Conservation (phyloP, 2,329 filamentous ascomycete species). For the Aspergillus fijiensis region DNA sequence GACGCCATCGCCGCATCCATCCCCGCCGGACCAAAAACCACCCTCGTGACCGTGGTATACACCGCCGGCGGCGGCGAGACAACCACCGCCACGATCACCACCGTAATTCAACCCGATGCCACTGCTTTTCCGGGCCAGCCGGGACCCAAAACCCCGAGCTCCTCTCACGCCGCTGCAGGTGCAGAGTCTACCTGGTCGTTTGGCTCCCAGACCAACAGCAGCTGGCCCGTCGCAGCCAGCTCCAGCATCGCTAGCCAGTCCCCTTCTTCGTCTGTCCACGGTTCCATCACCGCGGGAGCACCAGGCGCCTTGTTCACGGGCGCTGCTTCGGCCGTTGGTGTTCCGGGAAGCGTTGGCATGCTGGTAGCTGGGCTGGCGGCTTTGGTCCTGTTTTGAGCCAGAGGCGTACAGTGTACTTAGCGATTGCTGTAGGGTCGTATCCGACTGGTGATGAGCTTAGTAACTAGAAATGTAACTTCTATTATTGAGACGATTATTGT, state of each 20-base stretch:
- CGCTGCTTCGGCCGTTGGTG: background rate
- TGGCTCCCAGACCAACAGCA: background rate
- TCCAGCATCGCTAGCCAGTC: background rate
- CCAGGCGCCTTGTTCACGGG: background rate
- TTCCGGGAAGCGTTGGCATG: background rate
- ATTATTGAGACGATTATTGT: too few relatives aligned
- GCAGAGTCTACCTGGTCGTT: background rate
- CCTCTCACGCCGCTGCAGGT: background rate
- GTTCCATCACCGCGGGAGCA: background rate
- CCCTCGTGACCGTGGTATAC: background rate
- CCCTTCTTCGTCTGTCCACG: background rate
- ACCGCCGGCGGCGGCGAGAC: background rate
- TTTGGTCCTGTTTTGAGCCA: too few relatives aligned
- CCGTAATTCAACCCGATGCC: background rate
- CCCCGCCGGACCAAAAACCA: background rate
- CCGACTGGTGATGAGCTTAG: too few relatives aligned
- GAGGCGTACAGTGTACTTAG: too few relatives aligned
- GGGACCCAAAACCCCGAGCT: background rate
- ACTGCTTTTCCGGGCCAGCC: background rate
- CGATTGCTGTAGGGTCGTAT: too few relatives aligned
- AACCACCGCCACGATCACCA: background rate
- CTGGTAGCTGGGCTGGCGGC: background rate
- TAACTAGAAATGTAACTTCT: too few relatives aligned
- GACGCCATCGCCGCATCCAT: background rate
- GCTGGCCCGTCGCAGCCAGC: background rate